These are phyloP conservation scores for Neurospora sp. DNA, from an alignment of 2,329 filamentous ascomycete genomes.

Conservation along the genomic window DNA sequence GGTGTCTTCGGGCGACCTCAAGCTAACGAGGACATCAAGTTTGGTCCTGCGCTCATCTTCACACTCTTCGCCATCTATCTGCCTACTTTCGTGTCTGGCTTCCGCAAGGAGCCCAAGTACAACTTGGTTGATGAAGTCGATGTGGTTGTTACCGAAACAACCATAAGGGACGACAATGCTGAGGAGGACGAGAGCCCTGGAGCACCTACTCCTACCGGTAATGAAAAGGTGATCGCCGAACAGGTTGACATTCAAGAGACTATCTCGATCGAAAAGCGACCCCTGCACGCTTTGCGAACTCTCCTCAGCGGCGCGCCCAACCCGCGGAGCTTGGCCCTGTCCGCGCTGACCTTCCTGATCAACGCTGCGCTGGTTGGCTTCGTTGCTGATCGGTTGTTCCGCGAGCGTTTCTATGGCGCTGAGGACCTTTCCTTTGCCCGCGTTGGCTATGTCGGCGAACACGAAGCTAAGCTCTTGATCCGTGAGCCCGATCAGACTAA, in stretches of 20 bases:
- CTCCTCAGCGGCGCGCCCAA: slow-evolving; percentile 69
- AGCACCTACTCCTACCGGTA: slow-evolving; percentile 8
- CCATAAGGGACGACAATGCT: slow-evolving; percentile 13
- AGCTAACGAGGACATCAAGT: slow-evolving; percentile 9
- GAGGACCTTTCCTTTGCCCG: slow-evolving; percentile 76
- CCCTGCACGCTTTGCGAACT: slow-evolving; percentile 48
- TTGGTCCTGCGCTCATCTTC: slow-evolving; percentile 33
- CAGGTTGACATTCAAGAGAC: slow-evolving; percentile 55
- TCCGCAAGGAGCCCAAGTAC: slow-evolving; percentile 45
- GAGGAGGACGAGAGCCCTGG: slow-evolving; percentile 4
- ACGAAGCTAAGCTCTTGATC: slow-evolving; percentile 69
- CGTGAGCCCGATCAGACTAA: slow-evolving; percentile 69
- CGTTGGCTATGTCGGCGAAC: slow-evolving; percentile 75
- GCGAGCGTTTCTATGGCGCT: slow-evolving; percentile 60
- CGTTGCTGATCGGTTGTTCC: slow-evolving; percentile 68
- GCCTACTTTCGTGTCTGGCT: slow-evolving; percentile 51
- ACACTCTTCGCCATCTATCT: slow-evolving; percentile 57
- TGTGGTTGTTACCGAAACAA: slow-evolving; percentile 40
- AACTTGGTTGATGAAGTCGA: slow-evolving; percentile 51
- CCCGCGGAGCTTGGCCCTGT: slow-evolving; percentile 55
- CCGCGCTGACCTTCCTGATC: slow-evolving; percentile 57
- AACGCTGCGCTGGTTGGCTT: slow-evolving; percentile 62
- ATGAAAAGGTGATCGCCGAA: slow-evolving; percentile 29
- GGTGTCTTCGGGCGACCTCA: neutral
- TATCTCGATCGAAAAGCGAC: slow-evolving; percentile 46